These are phyloP conservation scores for Pisolithus tinctorius DNA, from an alignment of 768 basidiomycete genomes.

Conservation along the genomic window DNA sequence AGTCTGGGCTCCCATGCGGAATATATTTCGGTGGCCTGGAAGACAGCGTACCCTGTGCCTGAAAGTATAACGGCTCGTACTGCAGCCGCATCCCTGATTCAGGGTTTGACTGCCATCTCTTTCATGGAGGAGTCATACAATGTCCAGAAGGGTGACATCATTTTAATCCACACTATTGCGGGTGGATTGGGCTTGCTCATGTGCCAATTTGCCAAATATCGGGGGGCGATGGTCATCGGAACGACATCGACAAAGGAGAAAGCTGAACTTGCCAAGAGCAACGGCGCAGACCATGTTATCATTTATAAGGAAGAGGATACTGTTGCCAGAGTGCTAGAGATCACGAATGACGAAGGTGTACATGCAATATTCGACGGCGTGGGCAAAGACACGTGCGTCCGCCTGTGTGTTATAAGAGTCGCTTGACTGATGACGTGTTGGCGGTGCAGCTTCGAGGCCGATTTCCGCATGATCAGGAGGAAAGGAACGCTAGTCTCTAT, in stretches of 20 bases:
- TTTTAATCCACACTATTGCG: conserved; percentile 87
- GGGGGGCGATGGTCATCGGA: conserved; percentile 88
- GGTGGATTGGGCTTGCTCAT: conserved; percentile 78
- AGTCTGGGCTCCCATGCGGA: conserved; percentile 54
- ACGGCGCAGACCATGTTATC: conserved; percentile 86
- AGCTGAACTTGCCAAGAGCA: conserved; percentile 65
- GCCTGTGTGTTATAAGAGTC: background rate
- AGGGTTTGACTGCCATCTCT: conserved; percentile 71
- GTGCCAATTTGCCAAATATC: conserved; percentile 59
- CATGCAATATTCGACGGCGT: conserved; percentile 92
- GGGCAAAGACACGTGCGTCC: conserved; percentile 79
- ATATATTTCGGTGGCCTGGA: conserved; percentile 63
- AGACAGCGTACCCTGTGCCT: conserved; percentile 59
- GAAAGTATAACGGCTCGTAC: conserved; percentile 48
- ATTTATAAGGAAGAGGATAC: conserved; percentile 72
- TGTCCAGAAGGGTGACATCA: conserved; percentile 71
- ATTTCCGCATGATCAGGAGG: conserved; percentile 75
- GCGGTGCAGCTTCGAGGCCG: conserved; percentile 54
- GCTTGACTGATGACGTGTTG: conserved; percentile 3
- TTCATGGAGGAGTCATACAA: conserved; percentile 83
- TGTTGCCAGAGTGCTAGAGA: conserved; percentile 61
- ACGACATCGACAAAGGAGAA: conserved; percentile 86
- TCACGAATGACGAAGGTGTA: conserved; percentile 76
- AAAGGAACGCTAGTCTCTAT: conserved; percentile 89
- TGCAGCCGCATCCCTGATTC: conserved; percentile 64